These are phyloP conservation scores for Achaetomium macrosporum DNA, from an alignment of 2,329 filamentous ascomycete species.

Conservation along the genomic window DNA sequence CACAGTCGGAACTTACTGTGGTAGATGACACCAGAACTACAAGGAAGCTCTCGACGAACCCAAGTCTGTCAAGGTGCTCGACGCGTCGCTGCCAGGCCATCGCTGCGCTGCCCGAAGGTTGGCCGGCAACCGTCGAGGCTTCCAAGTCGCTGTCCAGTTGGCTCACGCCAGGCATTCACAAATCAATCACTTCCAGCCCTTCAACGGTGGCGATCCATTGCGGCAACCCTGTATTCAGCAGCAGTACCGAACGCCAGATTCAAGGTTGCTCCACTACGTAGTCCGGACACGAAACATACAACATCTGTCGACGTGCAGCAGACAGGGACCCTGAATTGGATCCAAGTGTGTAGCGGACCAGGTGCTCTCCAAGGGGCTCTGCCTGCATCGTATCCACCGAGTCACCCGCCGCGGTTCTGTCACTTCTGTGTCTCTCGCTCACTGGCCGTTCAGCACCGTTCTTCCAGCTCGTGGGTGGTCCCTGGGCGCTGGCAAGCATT, in stretches of 20 bases:
- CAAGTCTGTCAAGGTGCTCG: constrained; percentile 14
- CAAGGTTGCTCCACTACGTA: too few species aligned
- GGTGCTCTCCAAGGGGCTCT: constrained; percentile 6
- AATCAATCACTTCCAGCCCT: constrained; percentile 13
- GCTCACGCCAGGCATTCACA: constrained; percentile 9
- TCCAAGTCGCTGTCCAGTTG: constrained; percentile 7
- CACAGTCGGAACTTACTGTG: neutral
- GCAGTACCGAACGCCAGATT: constrained; percentile 8
- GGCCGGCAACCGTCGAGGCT: constrained; percentile 8
- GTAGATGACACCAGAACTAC: neutral
- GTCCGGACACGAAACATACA: neutral
- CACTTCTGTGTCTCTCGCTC: constrained; percentile 13
- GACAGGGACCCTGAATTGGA: constrained; percentile 14
- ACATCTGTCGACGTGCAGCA: constrained; percentile 10
- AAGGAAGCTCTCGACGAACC: constrained; percentile 18
- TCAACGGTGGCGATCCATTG: neutral
- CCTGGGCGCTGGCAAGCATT: neutral
- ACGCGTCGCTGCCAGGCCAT: constrained; percentile 20
- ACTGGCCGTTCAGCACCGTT: constrained; percentile 12
- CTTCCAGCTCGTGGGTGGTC: neutral
- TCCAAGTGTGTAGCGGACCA: constrained; percentile 4
- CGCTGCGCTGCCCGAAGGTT: constrained; percentile 11
- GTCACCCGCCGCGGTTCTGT: constrained; percentile 10
- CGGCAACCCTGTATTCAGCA: constrained; percentile 1
- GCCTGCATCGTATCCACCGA: constrained; percentile 15